phyloP scores from a whole-genome alignment of 768 basidiomycete genomes.

The Psilocybe tampanensis region DNA sequence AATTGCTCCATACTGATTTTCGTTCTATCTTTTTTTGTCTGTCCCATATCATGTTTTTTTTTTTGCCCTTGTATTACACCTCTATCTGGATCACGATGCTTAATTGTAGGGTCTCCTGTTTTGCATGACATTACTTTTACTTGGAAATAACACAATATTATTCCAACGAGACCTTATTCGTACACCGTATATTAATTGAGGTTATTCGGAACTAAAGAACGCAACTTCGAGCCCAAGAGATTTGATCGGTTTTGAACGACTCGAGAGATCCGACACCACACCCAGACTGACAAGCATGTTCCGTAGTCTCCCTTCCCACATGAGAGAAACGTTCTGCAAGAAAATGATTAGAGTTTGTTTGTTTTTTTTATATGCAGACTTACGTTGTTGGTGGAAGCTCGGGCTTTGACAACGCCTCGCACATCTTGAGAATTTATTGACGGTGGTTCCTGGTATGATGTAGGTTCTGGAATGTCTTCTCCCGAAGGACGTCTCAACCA shows the following conservation, averaged over 20 bases:
- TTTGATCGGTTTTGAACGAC: slow-evolving; percentile 83
- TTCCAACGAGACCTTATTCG: neutral
- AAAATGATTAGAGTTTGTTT: neutral
- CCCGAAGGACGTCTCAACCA: slow-evolving; percentile 71
- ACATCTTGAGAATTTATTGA: slow-evolving; percentile 40
- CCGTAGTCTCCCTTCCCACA: slow-evolving; percentile 93
- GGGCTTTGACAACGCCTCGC: slow-evolving; percentile 86
- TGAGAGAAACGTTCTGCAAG: slow-evolving; percentile 77
- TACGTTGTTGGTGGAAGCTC: slow-evolving; percentile 88
- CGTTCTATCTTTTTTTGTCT: neutral
- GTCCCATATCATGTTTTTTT: neutral
- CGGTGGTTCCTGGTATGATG: slow-evolving; percentile 6
- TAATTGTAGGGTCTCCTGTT: neutral
- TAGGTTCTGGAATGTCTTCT: slow-evolving; percentile 13
- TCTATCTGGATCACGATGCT: neutral
- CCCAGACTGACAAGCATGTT: slow-evolving; percentile 91
- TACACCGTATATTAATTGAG: neutral
- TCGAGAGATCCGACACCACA: slow-evolving; percentile 88
- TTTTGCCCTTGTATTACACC: neutral
- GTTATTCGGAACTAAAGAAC: slow-evolving; percentile 75
- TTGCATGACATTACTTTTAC: neutral
- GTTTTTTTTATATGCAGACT: slow-evolving; percentile 26
- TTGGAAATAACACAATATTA: neutral
- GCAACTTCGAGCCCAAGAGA: slow-evolving; percentile 92
- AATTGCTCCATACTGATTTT: neutral